Conservation (phyloP, 1,284 basidiomycete species). For the Erythrobasidium hasegawianum region DNA sequence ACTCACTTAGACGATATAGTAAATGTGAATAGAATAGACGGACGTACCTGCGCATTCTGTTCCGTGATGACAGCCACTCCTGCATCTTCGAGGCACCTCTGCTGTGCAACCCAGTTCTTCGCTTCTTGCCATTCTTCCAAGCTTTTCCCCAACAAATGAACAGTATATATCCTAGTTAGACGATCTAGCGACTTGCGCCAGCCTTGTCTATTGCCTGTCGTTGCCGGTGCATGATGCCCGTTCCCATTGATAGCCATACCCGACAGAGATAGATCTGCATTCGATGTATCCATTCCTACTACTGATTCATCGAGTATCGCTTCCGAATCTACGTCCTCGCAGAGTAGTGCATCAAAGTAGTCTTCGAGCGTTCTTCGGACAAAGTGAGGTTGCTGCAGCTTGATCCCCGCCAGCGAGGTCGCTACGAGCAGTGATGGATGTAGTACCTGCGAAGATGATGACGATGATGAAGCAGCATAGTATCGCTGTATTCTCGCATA, state of each 20-base stretch:
- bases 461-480: constrained; percentile 1
- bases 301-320: neutral
- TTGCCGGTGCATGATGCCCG: neutral
- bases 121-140: constrained; percentile 23
- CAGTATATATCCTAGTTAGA: constrained; percentile 20
- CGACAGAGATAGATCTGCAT: constrained; percentile 30
- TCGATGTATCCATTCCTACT: constrained; percentile 4
- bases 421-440: constrained; percentile 31
- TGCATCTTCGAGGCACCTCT: constrained; percentile 8
- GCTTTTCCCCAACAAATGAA: constrained; percentile 19
- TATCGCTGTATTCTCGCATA: constrained; percentile 26
- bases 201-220: neutral
- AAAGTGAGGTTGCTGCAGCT: constrained; percentile 16
- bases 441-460: neutral
- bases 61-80: constrained; percentile 7
- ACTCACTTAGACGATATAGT: constrained; percentile 8
- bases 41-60: constrained; percentile 14
- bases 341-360: constrained; percentile 25
- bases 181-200: constrained; percentile 12
- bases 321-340: constrained; percentile 2
- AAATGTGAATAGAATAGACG: neutral
- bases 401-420: constrained; percentile 20
- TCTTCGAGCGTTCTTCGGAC: constrained; percentile 26
- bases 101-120: constrained; percentile 17
- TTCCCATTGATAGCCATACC: constrained; percentile 20